Base-by-base conservation (phyloP, 179 eudicot genomes). In the Dionaea muscipula region DNA sequence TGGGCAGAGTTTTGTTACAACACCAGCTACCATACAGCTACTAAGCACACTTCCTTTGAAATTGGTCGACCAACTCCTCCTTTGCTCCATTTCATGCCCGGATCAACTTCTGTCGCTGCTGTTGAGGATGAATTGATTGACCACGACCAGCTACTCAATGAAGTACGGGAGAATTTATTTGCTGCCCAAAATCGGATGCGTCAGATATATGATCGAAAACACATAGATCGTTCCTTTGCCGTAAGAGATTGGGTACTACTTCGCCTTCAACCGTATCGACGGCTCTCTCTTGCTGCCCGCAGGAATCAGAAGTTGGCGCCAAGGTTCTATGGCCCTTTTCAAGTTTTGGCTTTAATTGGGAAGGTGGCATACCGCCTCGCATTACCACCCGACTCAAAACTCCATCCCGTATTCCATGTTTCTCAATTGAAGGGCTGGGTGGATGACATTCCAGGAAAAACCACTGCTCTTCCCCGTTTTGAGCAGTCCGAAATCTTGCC, bases 1-100 rank as follows among this genome's bases (percentile, higher is more conserved):
- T 56, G 50, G 47, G 47, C 47, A 2, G 48, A 60, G 31, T 50
- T 38, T 15, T 60, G 47, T 46, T 60, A 35, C 43, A 60, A 50
- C 24, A 48, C 33, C 7, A 10, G 24, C 7, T 53, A 6, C 44
- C 57, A 53, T 9, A 6, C 28, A 15, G n/a, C 27, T 5, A 5
- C 24, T 2, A 13, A n/a, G 7, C 16, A 7, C 0, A 15, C 57
- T 8, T 35, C 45, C 2, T 54, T 62, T 31, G n/a, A 53, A 10
- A 53, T 33, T 46, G 67, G 60, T 0, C 5, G 60, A 5, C 33
- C n/a, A 13, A 59, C 67, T 9, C 67, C 53, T 14, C 1, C 33
- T 0, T 12, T 20, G 27, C 31, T 20, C 16, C 16, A 5, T 6
- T 55, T 27, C 20, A 2, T 11, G 4, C 26, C 23, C 10, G 26